Evolutionary conservation across 2,329 filamentous ascomycete genomes (phyloP).

Genomic region (Colletotrichum incanum): DNA sequence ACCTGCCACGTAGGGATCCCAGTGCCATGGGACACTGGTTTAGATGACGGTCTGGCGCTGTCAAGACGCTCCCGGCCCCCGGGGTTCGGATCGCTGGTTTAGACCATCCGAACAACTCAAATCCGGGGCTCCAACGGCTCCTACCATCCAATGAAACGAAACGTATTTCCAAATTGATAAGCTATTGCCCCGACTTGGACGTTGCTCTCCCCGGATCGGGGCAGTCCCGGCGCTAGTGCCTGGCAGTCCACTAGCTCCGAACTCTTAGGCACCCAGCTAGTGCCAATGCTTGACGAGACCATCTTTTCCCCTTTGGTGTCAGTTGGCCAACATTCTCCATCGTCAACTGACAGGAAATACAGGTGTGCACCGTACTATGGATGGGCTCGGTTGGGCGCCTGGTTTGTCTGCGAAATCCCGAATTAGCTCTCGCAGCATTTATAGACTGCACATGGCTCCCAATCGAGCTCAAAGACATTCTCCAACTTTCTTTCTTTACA

Average conservation of each 20-base stretch:
- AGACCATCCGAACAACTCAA: constrained; percentile 10
- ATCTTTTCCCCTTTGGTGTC: constrained; percentile 17
- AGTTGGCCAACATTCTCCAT: background rate
- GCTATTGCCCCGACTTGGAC: constrained; percentile 1
- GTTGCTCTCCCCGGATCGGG: constrained; percentile 29
- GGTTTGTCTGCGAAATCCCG: no score
- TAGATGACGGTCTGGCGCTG: background rate
- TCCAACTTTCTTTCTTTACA: background rate
- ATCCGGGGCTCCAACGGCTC: constrained; percentile 14
- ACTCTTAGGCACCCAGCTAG: constrained; percentile 6
- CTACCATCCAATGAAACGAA: constrained; percentile 16
- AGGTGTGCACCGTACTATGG: background rate
- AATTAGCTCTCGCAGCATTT: background rate
- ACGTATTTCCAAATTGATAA: constrained; percentile 6
- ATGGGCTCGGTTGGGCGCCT: background rate
- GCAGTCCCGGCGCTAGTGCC: constrained; percentile 32
- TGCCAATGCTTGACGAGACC: constrained; percentile 23
- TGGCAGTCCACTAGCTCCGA: constrained; percentile 8
- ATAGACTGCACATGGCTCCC: background rate
- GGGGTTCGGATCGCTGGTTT: constrained; percentile 14
- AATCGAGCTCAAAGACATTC: fast-evolving
- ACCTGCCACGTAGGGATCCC: background rate
- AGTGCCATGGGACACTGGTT: constrained; percentile 21
- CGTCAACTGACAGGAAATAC: background rate
- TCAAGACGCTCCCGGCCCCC: constrained; percentile 1